Evolutionary conservation across 345 rosid species (phyloP), one percentile per base, ranked within the genome.

Genomic region (Isatis tinctoria): DNA sequence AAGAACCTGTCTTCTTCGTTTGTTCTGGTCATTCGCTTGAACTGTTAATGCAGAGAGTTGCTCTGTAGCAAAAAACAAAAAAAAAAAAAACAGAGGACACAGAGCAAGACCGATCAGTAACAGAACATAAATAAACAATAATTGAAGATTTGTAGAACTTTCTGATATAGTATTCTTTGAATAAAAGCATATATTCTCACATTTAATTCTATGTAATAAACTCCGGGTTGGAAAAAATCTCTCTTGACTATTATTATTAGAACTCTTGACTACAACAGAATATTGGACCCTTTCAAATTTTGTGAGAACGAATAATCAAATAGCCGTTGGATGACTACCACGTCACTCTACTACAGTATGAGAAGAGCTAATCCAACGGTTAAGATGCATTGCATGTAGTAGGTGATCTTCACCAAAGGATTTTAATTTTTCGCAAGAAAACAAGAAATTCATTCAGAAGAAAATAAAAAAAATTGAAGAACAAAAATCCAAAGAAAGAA

Each of bases 1-100:
- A 18, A 91, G 88, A 69, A 82, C 54, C 77, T 84, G 88, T 77
- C 87, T 82, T 75, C 97, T 87, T 65, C 57, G 85, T 43, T 27
- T 76, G 79, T 81, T 89, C 76, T 87, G 79, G 69, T 85, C 79
- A 47, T 73, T 87, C 26, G 84, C 73, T 37, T 40, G 59, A 18
- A 49, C 73, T 60, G 76, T 78, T 67, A 89, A 65, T 28, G 67
- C 56, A 52, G 80, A 80, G 65, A 87, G 81, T 74, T 89, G 76
- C 59, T 86, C 97, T 89, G 87, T 67, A 60, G 5, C 49, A 35
- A 14, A n/a, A n/a, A n/a, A n/a, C n/a, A n/a, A n/a, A n/a, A n/a
- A n/a, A n/a, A n/a, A n/a, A n/a, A 52, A 35, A 45, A 69, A 67
- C 22, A 78, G 33, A 72, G 28, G 60, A 20, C 44, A 14, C 49